phyloP scores from a whole-genome alignment of 495 filamentous ascomycete species.

The Tuber magnatum region DNA sequence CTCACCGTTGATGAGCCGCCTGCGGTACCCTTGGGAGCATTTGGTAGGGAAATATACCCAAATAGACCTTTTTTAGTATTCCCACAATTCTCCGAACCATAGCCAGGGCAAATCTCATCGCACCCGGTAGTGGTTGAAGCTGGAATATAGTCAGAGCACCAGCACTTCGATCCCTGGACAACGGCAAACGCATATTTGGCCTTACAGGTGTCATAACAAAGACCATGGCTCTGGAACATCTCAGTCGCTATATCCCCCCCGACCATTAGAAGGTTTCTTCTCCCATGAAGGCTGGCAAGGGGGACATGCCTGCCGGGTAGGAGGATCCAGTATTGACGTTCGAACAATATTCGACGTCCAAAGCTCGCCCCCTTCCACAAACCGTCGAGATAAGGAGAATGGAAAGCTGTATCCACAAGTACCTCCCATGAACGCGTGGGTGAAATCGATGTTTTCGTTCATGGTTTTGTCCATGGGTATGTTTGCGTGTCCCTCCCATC shows the following conservation, averaged over 20 bases:
- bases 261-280: slow-evolving; percentile 11
- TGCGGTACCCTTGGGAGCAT: slow-evolving; percentile 48
- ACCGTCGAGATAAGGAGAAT: slow-evolving; percentile 19
- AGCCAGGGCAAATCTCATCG: slow-evolving; percentile 58
- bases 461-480: slow-evolving; percentile 34
- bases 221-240: slow-evolving; percentile 61
- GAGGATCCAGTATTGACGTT: slow-evolving; percentile 23
- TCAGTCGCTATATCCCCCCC: slow-evolving; percentile 32
- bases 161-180: slow-evolving; percentile 58
- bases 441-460: slow-evolving; percentile 30
- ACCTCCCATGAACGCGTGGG: slow-evolving; percentile 9
- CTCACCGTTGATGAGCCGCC: slow-evolving; percentile 41
- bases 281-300: background rate
- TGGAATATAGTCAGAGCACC: slow-evolving; percentile 69
- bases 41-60: slow-evolving; percentile 52
- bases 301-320: slow-evolving; percentile 20
- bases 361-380: slow-evolving; percentile 17
- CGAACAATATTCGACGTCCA: slow-evolving; percentile 37
- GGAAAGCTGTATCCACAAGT: slow-evolving; percentile 26
- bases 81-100: slow-evolving; percentile 58
- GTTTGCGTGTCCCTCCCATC: slow-evolving; percentile 2
- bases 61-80: slow-evolving; percentile 50
- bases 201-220: slow-evolving; percentile 52
- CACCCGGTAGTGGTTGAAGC: slow-evolving; percentile 49
- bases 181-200: slow-evolving; percentile 60